Percentiles rank a stretch among this genome's conserved stretches.
phyloP scores from a whole-genome alignment of 768 basidiomycete species.

The Fomitopsis pulvina region DNA sequence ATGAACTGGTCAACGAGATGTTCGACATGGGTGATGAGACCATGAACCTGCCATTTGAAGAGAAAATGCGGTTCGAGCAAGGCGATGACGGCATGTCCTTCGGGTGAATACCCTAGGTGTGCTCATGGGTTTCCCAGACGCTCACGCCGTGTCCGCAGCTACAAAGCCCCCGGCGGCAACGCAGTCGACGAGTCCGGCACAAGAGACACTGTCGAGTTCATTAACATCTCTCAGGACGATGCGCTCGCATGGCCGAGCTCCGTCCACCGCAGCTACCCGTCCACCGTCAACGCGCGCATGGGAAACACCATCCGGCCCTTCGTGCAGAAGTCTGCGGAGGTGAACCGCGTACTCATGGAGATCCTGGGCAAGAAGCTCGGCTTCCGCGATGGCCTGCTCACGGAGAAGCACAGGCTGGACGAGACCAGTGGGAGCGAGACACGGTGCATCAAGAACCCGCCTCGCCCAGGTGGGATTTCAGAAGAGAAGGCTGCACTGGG shows the following conservation, averaged over 20 bases:
- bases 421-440: slow-evolving; percentile 27
- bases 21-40: slow-evolving; percentile 34
- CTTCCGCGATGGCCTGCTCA: slow-evolving; percentile 22
- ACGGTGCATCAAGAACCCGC: slow-evolving; percentile 28
- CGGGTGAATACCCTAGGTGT: slow-evolving; percentile 17
- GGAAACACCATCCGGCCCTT: slow-evolving; percentile 18
- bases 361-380: slow-evolving; percentile 24
- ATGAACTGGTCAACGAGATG: slow-evolving; percentile 28
- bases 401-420: slow-evolving; percentile 18
- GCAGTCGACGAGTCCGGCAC: slow-evolving; percentile 25
- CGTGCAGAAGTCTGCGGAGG: slow-evolving; percentile 18
- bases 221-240: slow-evolving; percentile 29
- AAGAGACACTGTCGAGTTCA: slow-evolving; percentile 25
- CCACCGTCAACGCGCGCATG: slow-evolving; percentile 23
- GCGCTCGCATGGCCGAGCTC: slow-evolving; percentile 23
- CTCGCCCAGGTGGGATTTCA: slow-evolving; percentile 12
- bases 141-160: slow-evolving; percentile 6
- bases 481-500: slow-evolving; percentile 26
- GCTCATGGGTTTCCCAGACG: not conserved
- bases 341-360: slow-evolving; percentile 22
- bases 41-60: slow-evolving; percentile 32
- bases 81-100: slow-evolving; percentile 32
- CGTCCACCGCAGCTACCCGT: slow-evolving; percentile 26
- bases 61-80: slow-evolving; percentile 36
- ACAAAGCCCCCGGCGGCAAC: slow-evolving; percentile 24